Conservation (phyloP, 176 grass and related monocot genomes). For the Themeda triandra region DNA sequence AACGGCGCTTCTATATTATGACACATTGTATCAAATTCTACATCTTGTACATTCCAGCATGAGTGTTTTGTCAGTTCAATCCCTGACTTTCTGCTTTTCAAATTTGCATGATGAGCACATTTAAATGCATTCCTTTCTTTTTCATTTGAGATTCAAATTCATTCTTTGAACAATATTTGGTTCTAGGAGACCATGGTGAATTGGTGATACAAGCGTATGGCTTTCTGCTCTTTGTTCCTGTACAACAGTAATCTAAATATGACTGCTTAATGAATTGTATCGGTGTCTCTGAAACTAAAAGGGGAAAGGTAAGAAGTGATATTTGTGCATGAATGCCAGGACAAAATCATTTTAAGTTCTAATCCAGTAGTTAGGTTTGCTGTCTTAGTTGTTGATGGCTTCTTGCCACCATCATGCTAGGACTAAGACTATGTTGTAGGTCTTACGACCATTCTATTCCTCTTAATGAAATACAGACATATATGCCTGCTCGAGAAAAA, state of each 20-base stretch:
- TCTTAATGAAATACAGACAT: too few species aligned
- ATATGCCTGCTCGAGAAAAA: too few species aligned
- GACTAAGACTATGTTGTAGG: too few species aligned
- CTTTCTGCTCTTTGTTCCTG: not conserved
- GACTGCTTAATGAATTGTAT: not conserved
- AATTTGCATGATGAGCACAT: not conserved
- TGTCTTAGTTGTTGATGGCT: too few species aligned
- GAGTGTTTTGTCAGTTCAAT: not conserved
- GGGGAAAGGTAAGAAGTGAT: not conserved
- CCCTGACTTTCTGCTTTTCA: not conserved
- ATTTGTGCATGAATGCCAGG: not conserved
- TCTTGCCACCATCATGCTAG: too few species aligned
- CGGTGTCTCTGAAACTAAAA: not conserved
- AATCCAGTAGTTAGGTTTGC: too few species aligned
- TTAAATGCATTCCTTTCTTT: not conserved
- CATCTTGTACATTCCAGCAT: not conserved
- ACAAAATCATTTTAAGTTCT: not conserved
- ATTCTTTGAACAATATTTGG: not conserved
- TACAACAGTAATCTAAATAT: not conserved
- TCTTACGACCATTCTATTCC: too few species aligned
- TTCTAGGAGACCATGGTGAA: not conserved
- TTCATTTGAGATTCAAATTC: not conserved
- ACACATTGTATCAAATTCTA: not conserved
- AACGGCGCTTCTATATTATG: not conserved
- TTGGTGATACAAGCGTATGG: not conserved